A percentile compares a stretch with the other conserved stretches of the same genome.
phyloP scores from a whole-genome alignment of 1,284 basidiomycete genomes.

The Trametes pubescens region DNA sequence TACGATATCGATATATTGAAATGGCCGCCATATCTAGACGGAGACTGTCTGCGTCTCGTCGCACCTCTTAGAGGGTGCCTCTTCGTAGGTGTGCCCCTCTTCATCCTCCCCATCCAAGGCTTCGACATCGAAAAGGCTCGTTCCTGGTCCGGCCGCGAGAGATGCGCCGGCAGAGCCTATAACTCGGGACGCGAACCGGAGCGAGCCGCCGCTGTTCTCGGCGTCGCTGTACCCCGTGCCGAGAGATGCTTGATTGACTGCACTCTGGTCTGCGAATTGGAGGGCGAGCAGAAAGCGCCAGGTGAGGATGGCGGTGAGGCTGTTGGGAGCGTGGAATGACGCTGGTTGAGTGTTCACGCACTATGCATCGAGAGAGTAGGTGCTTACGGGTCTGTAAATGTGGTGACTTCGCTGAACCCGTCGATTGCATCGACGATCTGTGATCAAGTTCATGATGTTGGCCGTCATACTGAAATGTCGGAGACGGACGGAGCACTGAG shows the following conservation, averaged over 20 bases:
- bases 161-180: neutral
- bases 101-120: neutral
- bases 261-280: neutral
- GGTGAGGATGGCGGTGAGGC: constrained; percentile 1
- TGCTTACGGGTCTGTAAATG: neutral
- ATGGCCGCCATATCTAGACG: too few relatives aligned
- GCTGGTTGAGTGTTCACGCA: too few relatives aligned
- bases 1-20: too few relatives aligned
- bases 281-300: constrained; percentile 9
- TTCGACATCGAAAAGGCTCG: neutral
- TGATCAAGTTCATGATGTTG: neutral
- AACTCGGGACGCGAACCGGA: neutral
- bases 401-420: neutral
- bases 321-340: neutral
- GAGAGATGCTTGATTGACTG: neutral
- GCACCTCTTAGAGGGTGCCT: neutral
- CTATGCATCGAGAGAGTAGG: neutral
- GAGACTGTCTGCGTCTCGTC: too few relatives aligned
- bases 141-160: neutral
- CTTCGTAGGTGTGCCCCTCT: neutral
- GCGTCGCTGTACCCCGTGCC: neutral
- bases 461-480: too few relatives aligned
- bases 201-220: neutral
- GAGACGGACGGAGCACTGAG: neutral
- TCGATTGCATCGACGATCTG: neutral